These are phyloP conservation scores for Solanum rostratum DNA, from an alignment of 257 asterid genomes.

Conservation along the genomic window DNA sequence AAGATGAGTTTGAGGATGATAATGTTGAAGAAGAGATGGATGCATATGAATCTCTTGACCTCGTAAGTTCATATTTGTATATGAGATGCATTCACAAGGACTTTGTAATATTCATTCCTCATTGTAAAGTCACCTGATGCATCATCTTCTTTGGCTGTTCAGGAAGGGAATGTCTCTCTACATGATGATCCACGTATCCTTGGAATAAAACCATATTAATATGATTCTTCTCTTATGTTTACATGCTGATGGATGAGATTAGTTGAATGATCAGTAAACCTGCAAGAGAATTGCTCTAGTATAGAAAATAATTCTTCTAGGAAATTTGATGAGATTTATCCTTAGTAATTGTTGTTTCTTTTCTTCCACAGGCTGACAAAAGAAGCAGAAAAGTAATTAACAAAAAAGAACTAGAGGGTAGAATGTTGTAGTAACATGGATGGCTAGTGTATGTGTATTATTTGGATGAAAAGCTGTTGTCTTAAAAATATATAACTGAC, in stretches of 20 bases:
- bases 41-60: conserved; percentile 42
- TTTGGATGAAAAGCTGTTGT: background rate
- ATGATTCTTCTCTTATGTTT: background rate
- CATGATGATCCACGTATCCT: conserved; percentile 60
- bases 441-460: background rate
- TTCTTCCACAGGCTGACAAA: background rate
- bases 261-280: background rate
- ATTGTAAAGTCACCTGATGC: background rate
- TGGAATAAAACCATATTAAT: conserved; percentile 5
- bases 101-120: background rate
- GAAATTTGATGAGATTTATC: background rate
- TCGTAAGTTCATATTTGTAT: conserved; percentile 17
- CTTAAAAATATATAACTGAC: background rate
- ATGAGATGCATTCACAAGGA: background rate
- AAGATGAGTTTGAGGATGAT: conserved; percentile 39
- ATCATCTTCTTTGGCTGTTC: conserved; percentile 34
- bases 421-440: background rate
- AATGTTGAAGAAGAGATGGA: conserved; percentile 47
- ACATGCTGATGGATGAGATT: background rate
- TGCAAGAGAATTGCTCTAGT: background rate
- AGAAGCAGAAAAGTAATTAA: background rate
- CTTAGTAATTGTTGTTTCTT: background rate
- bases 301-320: background rate
- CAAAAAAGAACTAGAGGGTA: background rate
- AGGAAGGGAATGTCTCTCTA: conserved; percentile 25